Evolutionary conservation across 176 grass and related monocot species (phyloP), one percentile per base, ranked within the genome.

Genomic region (Canna indica): DNA sequence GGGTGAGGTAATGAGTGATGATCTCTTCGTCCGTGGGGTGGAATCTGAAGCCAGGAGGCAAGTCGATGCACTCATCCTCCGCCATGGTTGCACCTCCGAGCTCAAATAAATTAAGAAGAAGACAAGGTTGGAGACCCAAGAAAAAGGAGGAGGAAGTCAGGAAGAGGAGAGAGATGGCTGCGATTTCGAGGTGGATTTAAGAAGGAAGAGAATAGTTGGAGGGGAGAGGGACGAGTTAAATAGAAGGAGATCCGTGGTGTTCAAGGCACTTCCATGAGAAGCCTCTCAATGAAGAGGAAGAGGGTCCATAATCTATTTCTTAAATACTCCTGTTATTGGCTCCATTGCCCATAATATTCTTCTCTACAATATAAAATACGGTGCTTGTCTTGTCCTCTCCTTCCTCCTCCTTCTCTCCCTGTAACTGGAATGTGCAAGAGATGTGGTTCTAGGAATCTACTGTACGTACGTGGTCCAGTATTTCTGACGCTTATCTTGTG

Each of bases 21-120:
- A 96, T 91, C 88, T 96, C 92, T 47, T 96, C 92, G 80, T 96
- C 92, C 1, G 81, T 85, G 56, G 92, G 92, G 79, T 96, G 92
- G 83, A 96, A 96, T 26, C 92, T 68, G 83, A 96, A 96, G 5
- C 92, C 92, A 11, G 88, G 92, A 26, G 92, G 88, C 73, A 96
- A 78, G 36, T 88, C 86, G 52, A 96, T 87, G 69, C 65, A 24
- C 27, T 28, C 58, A 0, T 16, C 58, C 25, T 30, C 58, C 58
- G 27, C 58, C 58, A 60, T 60, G 26, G 58, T 30, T 30, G 58
- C 58, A 60, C 58, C 26, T 60, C 20, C 12, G 27, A 28, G 25
- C 0, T 26, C 27, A 14, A 11, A 59, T 17, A 26, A 59, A 28
- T 30, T 28, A 27, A 14, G 47, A 0, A 18, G 47, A 3, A 18